phyloP scores from a whole-genome alignment of 176 grass and related monocot species.

The Eleusine coracana region DNA sequence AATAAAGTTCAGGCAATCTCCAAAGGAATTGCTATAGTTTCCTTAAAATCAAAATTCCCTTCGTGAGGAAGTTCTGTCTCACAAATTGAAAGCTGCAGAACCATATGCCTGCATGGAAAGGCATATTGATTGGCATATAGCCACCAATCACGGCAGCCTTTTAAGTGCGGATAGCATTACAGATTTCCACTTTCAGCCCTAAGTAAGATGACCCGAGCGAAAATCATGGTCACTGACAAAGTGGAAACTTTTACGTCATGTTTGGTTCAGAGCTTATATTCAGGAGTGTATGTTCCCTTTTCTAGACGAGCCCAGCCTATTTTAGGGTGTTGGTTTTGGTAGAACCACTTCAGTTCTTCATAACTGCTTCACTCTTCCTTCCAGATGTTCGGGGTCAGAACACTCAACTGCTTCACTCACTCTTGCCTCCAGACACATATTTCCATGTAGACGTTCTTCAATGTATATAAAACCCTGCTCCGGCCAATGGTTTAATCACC shows the following conservation, averaged over 20 bases:
- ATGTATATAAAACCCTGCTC: conserved; percentile 25
- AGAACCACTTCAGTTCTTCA: conserved; percentile 45
- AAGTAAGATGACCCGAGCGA: too few relatives aligned
- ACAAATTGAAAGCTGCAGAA: too few relatives aligned
- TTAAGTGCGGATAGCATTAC: too few relatives aligned
- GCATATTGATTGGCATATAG: too few relatives aligned
- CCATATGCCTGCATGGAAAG: too few relatives aligned
- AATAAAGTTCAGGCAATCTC: too few relatives aligned
- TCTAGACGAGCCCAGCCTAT: not conserved
- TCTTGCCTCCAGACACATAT: conserved; percentile 18
- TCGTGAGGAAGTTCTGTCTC: too few relatives aligned
- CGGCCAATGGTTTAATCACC: conserved; percentile 19
- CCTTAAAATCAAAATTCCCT: too few relatives aligned
- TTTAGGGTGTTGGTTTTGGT: conserved; percentile 49
- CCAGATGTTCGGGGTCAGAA: conserved; percentile 11
- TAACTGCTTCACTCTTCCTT: conserved; percentile 42
- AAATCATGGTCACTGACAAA: not conserved
- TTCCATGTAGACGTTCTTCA: conserved; percentile 34
- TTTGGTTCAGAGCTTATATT: not conserved
- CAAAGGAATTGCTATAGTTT: too few relatives aligned
- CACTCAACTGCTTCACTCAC: conserved; percentile 53
- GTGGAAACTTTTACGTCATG: not conserved
- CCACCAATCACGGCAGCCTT: too few relatives aligned
- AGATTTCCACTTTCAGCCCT: too few relatives aligned
- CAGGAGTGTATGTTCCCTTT: not conserved